Percentiles rank a stretch among this genome's conserved stretches.
These are phyloP conservation scores for Geranomyces michiganensis DNA, from an alignment of 192 early-diverging fungal species.

Conservation along the genomic window DNA sequence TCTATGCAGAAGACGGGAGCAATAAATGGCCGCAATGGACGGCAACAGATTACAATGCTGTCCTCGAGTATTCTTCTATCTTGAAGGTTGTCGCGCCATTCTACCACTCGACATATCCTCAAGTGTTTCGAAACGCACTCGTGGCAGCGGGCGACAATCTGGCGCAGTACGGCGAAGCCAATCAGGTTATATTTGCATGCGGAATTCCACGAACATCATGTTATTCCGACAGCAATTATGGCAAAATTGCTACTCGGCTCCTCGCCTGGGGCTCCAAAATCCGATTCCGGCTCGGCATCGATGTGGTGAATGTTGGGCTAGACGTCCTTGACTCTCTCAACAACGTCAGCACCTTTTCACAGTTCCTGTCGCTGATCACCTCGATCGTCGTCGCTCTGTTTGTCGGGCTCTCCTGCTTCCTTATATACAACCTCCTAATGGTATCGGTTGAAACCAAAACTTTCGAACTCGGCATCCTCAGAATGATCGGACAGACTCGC, in stretches of 20 bases:
- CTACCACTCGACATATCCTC: slow-evolving; percentile 25
- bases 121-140: not conserved
- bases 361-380: slow-evolving; percentile 36
- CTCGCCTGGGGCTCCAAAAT: slow-evolving; percentile 29
- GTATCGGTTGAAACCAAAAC: slow-evolving; percentile 42
- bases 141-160: not conserved
- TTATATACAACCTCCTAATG: slow-evolving; percentile 43
- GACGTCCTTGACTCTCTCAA: slow-evolving; percentile 15
- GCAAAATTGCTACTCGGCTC: slow-evolving; percentile 16
- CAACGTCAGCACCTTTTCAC: slow-evolving; percentile 21
- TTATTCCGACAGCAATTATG: slow-evolving; percentile 19
- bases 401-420: slow-evolving; percentile 34
- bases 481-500: slow-evolving; percentile 40
- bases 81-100: slow-evolving; percentile 26
- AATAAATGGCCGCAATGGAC: slow-evolving; percentile 30
- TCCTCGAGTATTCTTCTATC: slow-evolving; percentile 20
- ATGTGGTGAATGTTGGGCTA: not conserved
- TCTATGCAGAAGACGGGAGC: slow-evolving; percentile 20
- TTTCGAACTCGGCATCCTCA: slow-evolving; percentile 37
- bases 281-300: slow-evolving; percentile 29
- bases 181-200: slow-evolving; percentile 26
- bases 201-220: slow-evolving; percentile 18
- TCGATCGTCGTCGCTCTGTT: slow-evolving; percentile 37
- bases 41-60: not conserved
- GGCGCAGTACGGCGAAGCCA: slow-evolving; percentile 25